Conservation (phyloP, 345 rosid species). For the Eucalyptus sp. region DNA sequence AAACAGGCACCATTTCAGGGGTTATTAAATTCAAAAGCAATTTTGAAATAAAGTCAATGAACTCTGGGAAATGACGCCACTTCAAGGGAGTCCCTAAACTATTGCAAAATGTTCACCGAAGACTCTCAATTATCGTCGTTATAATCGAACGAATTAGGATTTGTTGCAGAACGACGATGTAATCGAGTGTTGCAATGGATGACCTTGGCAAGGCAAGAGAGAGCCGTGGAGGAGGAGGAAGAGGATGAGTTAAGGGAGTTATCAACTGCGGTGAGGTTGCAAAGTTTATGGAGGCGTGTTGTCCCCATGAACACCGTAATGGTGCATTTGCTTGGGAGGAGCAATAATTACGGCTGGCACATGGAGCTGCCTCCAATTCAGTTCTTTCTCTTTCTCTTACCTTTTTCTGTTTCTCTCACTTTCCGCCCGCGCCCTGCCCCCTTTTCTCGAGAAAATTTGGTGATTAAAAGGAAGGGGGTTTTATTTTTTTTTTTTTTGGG, state of each 20-base stretch:
- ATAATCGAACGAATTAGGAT: not conserved
- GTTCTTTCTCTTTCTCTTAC: no score
- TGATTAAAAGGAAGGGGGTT: no score
- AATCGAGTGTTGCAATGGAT: not conserved
- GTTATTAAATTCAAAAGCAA: no score
- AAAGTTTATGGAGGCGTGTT: slow-evolving; percentile 39
- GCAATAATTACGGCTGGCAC: not conserved
- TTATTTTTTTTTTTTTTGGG: no score
- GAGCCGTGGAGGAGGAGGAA: slow-evolving; percentile 12
- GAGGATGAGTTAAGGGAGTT: slow-evolving; percentile 1
- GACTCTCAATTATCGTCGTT: not conserved
- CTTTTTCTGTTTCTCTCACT: no score
- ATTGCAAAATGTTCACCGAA: not conserved
- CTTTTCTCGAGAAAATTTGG: no score
- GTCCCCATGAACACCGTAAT: slow-evolving; percentile 24
- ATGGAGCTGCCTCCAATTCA: no score
- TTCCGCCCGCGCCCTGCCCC: no score
- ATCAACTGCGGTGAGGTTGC: slow-evolving; percentile 8
- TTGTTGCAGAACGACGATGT: not conserved
- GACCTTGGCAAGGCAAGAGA: slow-evolving; percentile 28
- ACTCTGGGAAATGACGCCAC: no score
- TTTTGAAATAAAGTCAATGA: no score
- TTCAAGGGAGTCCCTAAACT: not conserved
- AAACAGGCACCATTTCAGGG: no score
- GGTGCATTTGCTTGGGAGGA: not conserved